Conservation (phyloP, 805 yeast species). For the Candida lessepsii region DNA sequence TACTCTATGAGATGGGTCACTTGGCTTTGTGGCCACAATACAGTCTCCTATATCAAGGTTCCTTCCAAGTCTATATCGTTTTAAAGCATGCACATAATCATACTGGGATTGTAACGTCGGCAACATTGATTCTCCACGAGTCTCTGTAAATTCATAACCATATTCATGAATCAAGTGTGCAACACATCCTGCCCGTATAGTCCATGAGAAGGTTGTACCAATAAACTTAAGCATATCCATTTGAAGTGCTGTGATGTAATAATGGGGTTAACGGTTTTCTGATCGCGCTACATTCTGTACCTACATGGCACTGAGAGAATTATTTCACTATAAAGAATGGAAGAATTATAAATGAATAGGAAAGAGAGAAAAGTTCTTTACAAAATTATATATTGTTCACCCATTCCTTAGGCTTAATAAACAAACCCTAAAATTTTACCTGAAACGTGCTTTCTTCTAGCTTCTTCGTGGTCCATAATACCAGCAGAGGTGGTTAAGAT, state of each 20-base stretch:
- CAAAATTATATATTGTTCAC: too few relatives aligned
- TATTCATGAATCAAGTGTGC: constrained; percentile 66
- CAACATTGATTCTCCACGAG: constrained; percentile 93
- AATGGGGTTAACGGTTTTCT: too few relatives aligned
- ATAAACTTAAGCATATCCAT: constrained; percentile 24
- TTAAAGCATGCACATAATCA: constrained; percentile 79
- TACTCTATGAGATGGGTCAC: constrained; percentile 79
- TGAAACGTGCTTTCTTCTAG: constrained; percentile 99
- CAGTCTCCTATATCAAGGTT: constrained; percentile 79
- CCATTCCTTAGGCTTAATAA: constrained; percentile 57
- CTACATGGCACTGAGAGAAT: too few relatives aligned
- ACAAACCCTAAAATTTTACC: constrained; percentile 99
- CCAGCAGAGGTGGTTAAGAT: constrained; percentile 99
- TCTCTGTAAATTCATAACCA: constrained; percentile 72
- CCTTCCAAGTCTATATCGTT: constrained; percentile 61
- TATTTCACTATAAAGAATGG: too few relatives aligned
- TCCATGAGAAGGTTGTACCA: constrained; percentile 44
- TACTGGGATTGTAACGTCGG: constrained; percentile 76
- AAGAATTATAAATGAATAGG: too few relatives aligned
- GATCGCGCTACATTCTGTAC: too few relatives aligned
- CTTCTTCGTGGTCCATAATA: constrained; percentile 99
- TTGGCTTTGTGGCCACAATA: constrained; percentile 85
- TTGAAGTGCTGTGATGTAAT: too few relatives aligned
- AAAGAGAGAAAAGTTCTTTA: too few relatives aligned
- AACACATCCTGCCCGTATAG: constrained; percentile 59